Conservation (phyloP, 176 grass and related monocot species). For the Musa acuminata region DNA sequence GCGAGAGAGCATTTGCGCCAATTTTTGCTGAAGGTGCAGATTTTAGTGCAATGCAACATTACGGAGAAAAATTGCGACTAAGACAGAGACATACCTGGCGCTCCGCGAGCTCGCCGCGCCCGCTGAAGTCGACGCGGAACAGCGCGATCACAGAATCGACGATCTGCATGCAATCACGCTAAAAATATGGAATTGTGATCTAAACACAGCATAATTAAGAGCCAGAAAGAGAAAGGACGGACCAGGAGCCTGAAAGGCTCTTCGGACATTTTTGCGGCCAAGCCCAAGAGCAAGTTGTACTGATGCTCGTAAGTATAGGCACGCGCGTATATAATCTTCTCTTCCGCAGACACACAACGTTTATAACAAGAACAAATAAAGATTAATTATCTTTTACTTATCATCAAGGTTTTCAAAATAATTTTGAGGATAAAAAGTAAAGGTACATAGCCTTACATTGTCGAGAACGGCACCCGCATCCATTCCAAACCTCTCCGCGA, state of each 20-base stretch:
- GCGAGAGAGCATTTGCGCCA: slow-evolving; percentile 80
- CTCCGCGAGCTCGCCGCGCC: slow-evolving; percentile 76
- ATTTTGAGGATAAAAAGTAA: background rate
- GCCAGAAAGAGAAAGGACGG: background rate
- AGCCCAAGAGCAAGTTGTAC: slow-evolving; percentile 80
- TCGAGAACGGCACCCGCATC: slow-evolving; percentile 75
- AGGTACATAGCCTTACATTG: slow-evolving; percentile 33
- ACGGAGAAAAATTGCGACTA: background rate
- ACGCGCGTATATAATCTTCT: slow-evolving; percentile 88
- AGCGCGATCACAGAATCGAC: slow-evolving; percentile 78
- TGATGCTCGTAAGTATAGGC: slow-evolving; percentile 94
- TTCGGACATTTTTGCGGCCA: slow-evolving; percentile 94
- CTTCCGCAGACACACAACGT: background rate
- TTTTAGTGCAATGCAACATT: background rate
- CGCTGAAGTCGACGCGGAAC: slow-evolving; percentile 81
- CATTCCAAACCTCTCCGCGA: slow-evolving; percentile 96
- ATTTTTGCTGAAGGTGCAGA: slow-evolving; percentile 49
- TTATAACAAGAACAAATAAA: background rate
- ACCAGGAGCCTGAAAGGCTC: slow-evolving; percentile 78
- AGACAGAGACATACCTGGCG: slow-evolving; percentile 39
- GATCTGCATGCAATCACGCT: slow-evolving; percentile 37
- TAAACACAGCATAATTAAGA: background rate
- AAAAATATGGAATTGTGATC: background rate
- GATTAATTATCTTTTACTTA: too few species aligned
- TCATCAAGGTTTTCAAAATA: too few species aligned